These are phyloP conservation scores for Scutellaria galericulata DNA, from an alignment of 257 asterid species.

Conservation along the genomic window DNA sequence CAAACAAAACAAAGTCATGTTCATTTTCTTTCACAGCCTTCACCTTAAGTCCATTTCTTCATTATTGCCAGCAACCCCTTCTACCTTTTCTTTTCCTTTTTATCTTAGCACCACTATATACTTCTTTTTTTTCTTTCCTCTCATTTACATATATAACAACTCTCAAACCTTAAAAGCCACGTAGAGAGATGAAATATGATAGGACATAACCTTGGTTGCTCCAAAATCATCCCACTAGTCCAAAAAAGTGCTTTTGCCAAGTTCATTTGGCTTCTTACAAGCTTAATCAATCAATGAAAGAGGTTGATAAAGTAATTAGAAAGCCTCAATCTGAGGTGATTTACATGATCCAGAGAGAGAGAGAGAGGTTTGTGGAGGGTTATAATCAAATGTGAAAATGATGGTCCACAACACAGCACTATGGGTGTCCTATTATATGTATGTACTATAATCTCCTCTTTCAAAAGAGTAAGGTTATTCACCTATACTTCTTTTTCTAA, in stretches of 20 bases:
- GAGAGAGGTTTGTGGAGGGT: neutral
- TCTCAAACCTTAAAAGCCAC: conserved; percentile 10
- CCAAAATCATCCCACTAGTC: neutral
- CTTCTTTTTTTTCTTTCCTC: neutral
- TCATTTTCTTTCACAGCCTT: conserved; percentile 42
- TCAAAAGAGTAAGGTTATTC: neutral
- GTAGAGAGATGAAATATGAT: conserved; percentile 15
- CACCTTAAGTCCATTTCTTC: conserved; percentile 51
- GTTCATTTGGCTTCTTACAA: neutral
- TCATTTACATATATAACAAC: too few relatives aligned
- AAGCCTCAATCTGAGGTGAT: too few relatives aligned
- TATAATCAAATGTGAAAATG: conserved; percentile 35
- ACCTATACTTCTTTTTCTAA: too few relatives aligned
- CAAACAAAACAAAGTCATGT: neutral
- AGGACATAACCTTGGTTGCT: conserved; percentile 14
- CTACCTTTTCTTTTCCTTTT: too few relatives aligned
- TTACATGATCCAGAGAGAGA: neutral
- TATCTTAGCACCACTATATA: too few relatives aligned
- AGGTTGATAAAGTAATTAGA: neutral
- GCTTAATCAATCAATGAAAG: neutral
- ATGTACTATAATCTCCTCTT: conserved; percentile 35
- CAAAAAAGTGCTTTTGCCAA: neutral
- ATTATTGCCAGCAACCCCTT: conserved; percentile 31
- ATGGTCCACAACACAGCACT: conserved; percentile 42
- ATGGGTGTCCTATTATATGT: conserved; percentile 27